Evolutionary conservation across 2,329 filamentous ascomycete genomes (phyloP).

Genomic region (Trichoderma gracile): DNA sequence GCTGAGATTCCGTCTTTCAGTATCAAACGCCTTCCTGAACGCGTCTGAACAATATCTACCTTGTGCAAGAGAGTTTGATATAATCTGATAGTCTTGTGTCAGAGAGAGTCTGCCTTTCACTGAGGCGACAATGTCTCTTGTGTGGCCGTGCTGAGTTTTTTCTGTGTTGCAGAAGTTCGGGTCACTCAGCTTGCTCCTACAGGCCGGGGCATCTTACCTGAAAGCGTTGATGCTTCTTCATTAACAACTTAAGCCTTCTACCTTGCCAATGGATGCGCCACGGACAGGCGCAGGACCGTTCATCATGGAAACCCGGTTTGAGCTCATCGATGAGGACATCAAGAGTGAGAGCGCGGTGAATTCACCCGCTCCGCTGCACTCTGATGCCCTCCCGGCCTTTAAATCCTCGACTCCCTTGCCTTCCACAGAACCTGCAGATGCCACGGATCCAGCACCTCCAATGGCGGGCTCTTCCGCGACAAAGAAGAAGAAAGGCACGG

Average conservation of each 20-base stretch:
- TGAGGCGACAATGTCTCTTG: neutral
- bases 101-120: neutral
- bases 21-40: neutral
- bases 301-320: slow-evolving; percentile 35
- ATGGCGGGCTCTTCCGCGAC: slow-evolving; percentile 29
- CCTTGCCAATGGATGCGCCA: slow-evolving; percentile 35
- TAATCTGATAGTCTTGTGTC: neutral
- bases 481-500: slow-evolving; percentile 46
- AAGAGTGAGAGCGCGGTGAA: slow-evolving; percentile 33
- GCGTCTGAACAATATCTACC: neutral
- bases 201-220: neutral
- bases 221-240: neutral
- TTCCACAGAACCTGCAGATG: slow-evolving; percentile 36
- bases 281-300: slow-evolving; percentile 28
- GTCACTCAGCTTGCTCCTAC: neutral
- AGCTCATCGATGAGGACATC: slow-evolving; percentile 33
- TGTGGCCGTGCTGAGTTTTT: neutral
- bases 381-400: slow-evolving; percentile 31
- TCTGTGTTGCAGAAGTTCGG: neutral
- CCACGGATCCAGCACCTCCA: slow-evolving; percentile 20
- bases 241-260: neutral
- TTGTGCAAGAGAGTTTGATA: neutral
- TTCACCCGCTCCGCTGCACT: slow-evolving; percentile 30
- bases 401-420: slow-evolving; percentile 37
- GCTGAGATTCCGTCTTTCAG: slow-evolving; percentile 1